Evolutionary conservation across 352 stramenopile genomes (phyloP).

Genomic region (Phytopythium mirpurense): DNA sequence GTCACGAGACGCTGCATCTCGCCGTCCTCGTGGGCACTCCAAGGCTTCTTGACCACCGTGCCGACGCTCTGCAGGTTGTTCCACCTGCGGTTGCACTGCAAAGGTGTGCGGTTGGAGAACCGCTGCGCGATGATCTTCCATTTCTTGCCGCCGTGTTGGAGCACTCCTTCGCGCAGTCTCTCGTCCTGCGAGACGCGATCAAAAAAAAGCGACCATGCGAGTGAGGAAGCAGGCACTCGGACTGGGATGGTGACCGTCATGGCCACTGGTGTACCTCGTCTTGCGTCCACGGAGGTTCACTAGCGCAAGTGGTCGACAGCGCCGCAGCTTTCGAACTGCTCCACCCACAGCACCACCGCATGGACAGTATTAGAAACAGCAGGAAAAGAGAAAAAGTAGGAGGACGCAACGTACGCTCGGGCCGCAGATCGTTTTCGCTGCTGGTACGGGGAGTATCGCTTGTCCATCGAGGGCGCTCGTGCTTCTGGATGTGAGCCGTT

Average conservation of each 20-base stretch:
- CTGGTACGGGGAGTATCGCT: slow-evolving; percentile 21
- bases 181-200: slow-evolving; percentile 45
- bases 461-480: slow-evolving; percentile 9
- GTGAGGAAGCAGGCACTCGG: too few species aligned
- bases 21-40: slow-evolving; percentile 55
- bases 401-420: slow-evolving; percentile 20
- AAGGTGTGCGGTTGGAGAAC: slow-evolving; percentile 36
- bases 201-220: too few species aligned
- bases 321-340: slow-evolving; percentile 13
- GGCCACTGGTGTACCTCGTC: slow-evolving; percentile 27
- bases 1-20: slow-evolving; percentile 56
- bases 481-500: not conserved
- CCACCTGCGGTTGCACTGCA: slow-evolving; percentile 64
- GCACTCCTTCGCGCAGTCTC: slow-evolving; percentile 58
- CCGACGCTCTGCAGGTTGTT: slow-evolving; percentile 64
- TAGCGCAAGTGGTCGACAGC: not conserved
- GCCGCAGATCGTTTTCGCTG: slow-evolving; percentile 18
- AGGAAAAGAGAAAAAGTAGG: not conserved
- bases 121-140: slow-evolving; percentile 66
- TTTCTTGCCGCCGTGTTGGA: slow-evolving; percentile 71
- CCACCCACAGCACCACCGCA: not conserved
- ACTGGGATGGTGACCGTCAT: not conserved
- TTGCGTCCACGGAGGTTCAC: slow-evolving; percentile 23
- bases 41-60: slow-evolving; percentile 59
- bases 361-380: not conserved